Percentiles rank a stretch among this genome's conserved stretches.
Evolutionary conservation across 352 stramenopile genomes (phyloP).

Genomic region (Phytopythium chamaehyphon): DNA sequence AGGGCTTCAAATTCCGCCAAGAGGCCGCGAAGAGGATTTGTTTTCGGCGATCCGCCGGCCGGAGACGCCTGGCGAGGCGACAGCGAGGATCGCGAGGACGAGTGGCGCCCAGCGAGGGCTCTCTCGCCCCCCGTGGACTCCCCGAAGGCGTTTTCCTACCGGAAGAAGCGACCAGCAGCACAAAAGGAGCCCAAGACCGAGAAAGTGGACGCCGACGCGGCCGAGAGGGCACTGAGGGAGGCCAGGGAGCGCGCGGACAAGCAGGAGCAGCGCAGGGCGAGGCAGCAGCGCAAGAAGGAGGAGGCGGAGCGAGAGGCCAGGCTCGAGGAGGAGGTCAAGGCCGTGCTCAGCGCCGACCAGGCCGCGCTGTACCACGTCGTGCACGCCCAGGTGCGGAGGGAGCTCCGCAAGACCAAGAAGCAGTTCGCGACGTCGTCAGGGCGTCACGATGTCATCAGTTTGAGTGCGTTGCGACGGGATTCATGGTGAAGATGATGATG

Average conservation of each 20-base stretch:
- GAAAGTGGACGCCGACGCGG: slow-evolving; percentile 34
- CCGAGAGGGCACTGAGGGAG: slow-evolving; percentile 32
- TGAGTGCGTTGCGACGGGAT: slow-evolving; percentile 61
- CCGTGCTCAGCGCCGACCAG: slow-evolving; percentile 45
- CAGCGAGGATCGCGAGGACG: slow-evolving; percentile 10
- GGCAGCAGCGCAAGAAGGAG: slow-evolving; percentile 38
- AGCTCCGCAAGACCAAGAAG: slow-evolving; percentile 62
- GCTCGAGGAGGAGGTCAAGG: slow-evolving; percentile 37
- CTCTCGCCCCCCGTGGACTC: slow-evolving; percentile 3
- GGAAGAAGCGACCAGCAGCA: slow-evolving; percentile 33
- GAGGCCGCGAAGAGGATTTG: slow-evolving; percentile 46
- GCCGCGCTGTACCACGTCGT: slow-evolving; percentile 56
- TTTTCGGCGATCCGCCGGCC: slow-evolving; percentile 35
- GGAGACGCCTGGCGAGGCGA: slow-evolving; percentile 25
- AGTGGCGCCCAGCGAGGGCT: slow-evolving; percentile 14
- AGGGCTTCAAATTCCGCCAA: slow-evolving; percentile 2
- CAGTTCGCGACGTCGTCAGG: slow-evolving; percentile 60
- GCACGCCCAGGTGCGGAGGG: slow-evolving; percentile 49
- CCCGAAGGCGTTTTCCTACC: slow-evolving; percentile 42
- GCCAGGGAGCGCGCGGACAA: slow-evolving; percentile 51
- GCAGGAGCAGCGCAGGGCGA: slow-evolving; percentile 35
- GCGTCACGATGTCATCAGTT: slow-evolving; percentile 54
- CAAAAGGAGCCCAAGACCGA: slow-evolving; percentile 17
- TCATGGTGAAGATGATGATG: neutral
- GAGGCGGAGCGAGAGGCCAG: slow-evolving; percentile 35